phyloP scores from a whole-genome alignment of 306 rosid species.

The Arachis hypogaea region DNA sequence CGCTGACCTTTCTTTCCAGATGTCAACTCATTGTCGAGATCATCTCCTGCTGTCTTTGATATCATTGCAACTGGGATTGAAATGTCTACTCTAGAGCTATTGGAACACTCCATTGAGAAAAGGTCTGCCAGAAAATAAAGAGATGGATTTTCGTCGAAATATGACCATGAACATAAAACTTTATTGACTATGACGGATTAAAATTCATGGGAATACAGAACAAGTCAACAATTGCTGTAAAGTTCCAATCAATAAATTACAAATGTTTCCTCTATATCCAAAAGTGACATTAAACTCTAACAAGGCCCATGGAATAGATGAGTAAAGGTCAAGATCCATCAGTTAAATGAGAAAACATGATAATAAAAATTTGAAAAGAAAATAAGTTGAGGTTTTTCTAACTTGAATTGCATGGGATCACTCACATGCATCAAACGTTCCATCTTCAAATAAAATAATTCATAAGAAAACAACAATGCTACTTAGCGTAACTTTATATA shows the following conservation, averaged over 20 bases:
- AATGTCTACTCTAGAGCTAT: slow-evolving; percentile 45
- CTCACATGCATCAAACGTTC: no score
- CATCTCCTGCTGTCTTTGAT: slow-evolving; percentile 62
- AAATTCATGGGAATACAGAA: not conserved
- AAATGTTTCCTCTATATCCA: not conserved
- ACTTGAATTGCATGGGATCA: no score
- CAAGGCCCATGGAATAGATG: no score
- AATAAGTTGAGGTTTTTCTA: no score
- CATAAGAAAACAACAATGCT: slow-evolving; percentile 2
- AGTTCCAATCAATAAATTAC: slow-evolving; percentile 8
- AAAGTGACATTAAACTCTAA: no score
- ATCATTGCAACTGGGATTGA: slow-evolving; percentile 78
- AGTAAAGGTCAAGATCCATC: no score
- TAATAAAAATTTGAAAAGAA: no score
- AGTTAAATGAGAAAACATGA: no score
- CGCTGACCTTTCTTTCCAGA: slow-evolving; percentile 64
- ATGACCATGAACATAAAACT: slow-evolving; percentile 2
- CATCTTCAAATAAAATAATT: no score
- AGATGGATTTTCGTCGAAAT: slow-evolving; percentile 16
- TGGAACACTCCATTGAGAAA: slow-evolving; percentile 68
- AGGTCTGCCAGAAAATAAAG: slow-evolving; percentile 54
- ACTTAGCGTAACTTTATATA: not conserved
- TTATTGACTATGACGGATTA: slow-evolving; percentile 15
- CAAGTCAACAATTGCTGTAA: not conserved
- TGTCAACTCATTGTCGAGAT: slow-evolving; percentile 48